These are phyloP conservation scores for Phytophthora cactorum DNA, from an alignment of 352 stramenopile species.

Conservation along the genomic window DNA sequence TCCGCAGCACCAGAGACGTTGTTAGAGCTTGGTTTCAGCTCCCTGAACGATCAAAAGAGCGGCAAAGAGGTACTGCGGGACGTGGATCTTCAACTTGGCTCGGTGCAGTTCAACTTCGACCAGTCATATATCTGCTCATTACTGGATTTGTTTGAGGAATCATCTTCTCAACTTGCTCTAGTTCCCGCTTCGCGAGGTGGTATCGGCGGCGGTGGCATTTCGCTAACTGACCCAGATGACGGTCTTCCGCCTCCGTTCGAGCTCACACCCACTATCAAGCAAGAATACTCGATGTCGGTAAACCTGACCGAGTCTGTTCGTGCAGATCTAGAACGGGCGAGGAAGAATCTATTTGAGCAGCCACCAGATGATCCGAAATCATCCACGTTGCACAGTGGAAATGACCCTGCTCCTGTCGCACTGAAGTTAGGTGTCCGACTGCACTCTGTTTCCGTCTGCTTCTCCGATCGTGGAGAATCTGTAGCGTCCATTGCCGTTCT, in stretches of 20 bases:
- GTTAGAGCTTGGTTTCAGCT: conserved; percentile 68
- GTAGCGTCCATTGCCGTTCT: conserved; percentile 75
- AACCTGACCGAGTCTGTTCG: conserved; percentile 82
- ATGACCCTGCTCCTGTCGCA: conserved; percentile 11
- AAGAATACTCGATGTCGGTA: conserved; percentile 77
- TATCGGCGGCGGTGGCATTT: conserved; percentile 19
- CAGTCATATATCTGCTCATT: conserved; percentile 85
- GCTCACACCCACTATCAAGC: conserved; percentile 59
- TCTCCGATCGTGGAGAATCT: conserved; percentile 74
- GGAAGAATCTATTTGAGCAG: conserved; percentile 61
- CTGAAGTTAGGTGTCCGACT: conserved; percentile 60
- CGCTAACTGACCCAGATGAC: conserved; percentile 25
- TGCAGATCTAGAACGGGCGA: conserved; percentile 81
- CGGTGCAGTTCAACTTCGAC: conserved; percentile 86
- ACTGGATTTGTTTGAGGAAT: conserved; percentile 77
- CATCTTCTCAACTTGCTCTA: conserved; percentile 53
- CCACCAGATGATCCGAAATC: conserved; percentile 12
- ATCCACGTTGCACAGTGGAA: background rate
- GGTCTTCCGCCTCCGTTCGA: conserved; percentile 60
- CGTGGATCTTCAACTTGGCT: conserved; percentile 76
- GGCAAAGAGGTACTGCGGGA: conserved; percentile 60
- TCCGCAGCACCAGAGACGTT: conserved; percentile 51
- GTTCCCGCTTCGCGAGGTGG: conserved; percentile 27
- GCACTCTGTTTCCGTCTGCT: conserved; percentile 81
- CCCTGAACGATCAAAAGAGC: conserved; percentile 63